These are phyloP conservation scores for Talaromyces pinophilus DNA, from an alignment of 2,329 filamentous ascomycete species.

Conservation along the genomic window DNA sequence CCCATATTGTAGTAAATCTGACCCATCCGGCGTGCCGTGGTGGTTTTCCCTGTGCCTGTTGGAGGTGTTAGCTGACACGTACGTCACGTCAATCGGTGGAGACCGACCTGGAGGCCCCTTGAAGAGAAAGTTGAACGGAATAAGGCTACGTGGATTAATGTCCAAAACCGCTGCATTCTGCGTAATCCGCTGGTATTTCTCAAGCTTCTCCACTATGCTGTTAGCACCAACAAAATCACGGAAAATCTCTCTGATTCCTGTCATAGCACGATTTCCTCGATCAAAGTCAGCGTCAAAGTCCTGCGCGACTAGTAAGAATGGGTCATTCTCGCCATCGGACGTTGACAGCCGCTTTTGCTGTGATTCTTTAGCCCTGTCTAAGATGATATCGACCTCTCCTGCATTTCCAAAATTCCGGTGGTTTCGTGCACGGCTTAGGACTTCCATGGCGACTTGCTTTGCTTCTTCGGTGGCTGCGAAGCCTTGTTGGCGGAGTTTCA, in stretches of 20 bases:
- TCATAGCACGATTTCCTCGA: conserved; percentile 50
- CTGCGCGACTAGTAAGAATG: conserved; percentile 23
- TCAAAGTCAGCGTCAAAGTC: conserved; percentile 65
- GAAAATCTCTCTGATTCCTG: conserved; percentile 59
- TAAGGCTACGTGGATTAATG: conserved; percentile 58
- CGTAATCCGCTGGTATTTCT: conserved; percentile 57
- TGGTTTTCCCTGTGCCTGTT: conserved; percentile 67
- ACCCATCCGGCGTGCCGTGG: conserved; percentile 72
- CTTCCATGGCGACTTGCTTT: conserved; percentile 57
- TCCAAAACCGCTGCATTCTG: conserved; percentile 53
- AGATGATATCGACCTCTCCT: conserved; percentile 70
- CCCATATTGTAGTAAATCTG: conserved; percentile 75
- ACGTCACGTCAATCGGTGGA: not conserved
- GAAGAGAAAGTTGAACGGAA: conserved; percentile 71
- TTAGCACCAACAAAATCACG: conserved; percentile 61
- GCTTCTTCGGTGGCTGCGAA: conserved; percentile 57
- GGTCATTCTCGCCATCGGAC: conserved; percentile 23
- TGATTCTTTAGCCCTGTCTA: conserved; percentile 57
- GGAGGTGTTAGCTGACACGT: not conserved
- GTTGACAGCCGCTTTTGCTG: conserved; percentile 50
- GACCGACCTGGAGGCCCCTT: conserved; percentile 61
- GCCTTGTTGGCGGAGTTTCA: conserved; percentile 62
- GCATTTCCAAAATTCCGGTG: conserved; percentile 71
- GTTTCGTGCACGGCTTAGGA: conserved; percentile 63
- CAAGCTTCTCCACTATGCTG: conserved; percentile 54